Percentiles rank a stretch among this genome's conserved stretches.
These are phyloP conservation scores for Dalbergia cochinchinensis DNA, from an alignment of 306 rosid genomes.

Conservation along the genomic window DNA sequence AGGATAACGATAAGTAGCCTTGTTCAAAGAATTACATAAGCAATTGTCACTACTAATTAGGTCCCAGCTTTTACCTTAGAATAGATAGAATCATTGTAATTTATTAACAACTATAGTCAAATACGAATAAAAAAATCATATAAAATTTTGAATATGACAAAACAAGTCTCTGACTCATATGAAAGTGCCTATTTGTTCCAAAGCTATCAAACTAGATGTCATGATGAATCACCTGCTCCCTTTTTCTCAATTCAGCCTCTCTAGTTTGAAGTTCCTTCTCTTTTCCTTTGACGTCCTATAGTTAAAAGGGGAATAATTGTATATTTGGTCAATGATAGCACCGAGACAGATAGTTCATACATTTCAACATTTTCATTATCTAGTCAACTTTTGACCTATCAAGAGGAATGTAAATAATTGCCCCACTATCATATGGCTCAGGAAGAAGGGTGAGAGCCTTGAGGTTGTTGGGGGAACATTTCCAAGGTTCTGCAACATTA, in stretches of 20 bases:
- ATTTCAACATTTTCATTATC: constrained; percentile 41
- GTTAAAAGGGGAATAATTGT: constrained; percentile 37
- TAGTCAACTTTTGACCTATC: constrained; percentile 62
- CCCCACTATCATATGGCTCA: constrained; percentile 82
- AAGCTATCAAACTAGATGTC: constrained; percentile 32
- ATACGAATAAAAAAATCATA: neutral
- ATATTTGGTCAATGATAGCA: constrained; percentile 31
- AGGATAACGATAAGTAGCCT: too few relatives aligned
- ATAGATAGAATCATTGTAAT: neutral
- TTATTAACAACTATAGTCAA: neutral
- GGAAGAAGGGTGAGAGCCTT: constrained; percentile 84
- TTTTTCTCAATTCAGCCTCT: constrained; percentile 86
- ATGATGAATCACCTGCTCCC: constrained; percentile 78
- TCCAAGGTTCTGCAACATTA: constrained; percentile 62
- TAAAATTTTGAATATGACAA: constrained; percentile 23
- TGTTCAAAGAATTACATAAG: too few relatives aligned
- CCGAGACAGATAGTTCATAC: constrained; percentile 26
- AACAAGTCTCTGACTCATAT: constrained; percentile 27
- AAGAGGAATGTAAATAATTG: constrained; percentile 79
- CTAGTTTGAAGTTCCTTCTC: constrained; percentile 88
- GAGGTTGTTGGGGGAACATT: constrained; percentile 69
- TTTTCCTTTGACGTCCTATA: constrained; percentile 71
- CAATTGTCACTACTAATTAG: too few relatives aligned
- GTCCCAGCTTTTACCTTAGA: too few relatives aligned
- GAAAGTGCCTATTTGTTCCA: constrained; percentile 9